A percentile compares a stretch with the other conserved stretches of the same genome.
Evolutionary conservation across 495 filamentous ascomycete species (phyloP).

Genomic region (Recurvomyces mirabilis): DNA sequence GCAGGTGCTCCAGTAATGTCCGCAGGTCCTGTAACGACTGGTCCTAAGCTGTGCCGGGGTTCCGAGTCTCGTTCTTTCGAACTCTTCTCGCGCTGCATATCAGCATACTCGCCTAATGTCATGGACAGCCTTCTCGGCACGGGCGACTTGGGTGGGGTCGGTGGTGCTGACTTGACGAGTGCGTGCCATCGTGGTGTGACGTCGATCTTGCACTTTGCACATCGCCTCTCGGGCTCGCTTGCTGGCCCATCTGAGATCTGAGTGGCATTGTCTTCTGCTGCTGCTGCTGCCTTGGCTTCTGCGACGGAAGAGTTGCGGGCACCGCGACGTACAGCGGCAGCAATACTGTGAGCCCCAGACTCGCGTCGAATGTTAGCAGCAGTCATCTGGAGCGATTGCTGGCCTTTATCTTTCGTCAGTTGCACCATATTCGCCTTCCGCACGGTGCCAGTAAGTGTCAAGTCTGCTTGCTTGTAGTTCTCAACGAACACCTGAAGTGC

Average conservation of each 20-base stretch:
- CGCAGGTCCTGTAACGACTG: too few relatives aligned
- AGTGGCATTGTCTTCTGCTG: constrained; percentile 18
- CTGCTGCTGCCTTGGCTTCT: constrained; percentile 22
- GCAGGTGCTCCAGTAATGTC: too few relatives aligned
- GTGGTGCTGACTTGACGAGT: constrained; percentile 6
- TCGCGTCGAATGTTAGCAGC: constrained; percentile 9
- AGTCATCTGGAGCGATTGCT: not conserved
- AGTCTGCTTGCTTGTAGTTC: constrained; percentile 90
- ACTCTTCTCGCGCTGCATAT: constrained; percentile 12
- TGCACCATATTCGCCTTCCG: constrained; percentile 69
- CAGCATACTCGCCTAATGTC: constrained; percentile 16
- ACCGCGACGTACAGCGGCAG: constrained; percentile 16
- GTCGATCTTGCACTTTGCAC: constrained; percentile 44
- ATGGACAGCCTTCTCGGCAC: constrained; percentile 15
- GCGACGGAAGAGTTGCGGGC: constrained; percentile 18
- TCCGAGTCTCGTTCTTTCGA: too few relatives aligned
- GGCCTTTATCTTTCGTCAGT: constrained; percentile 34
- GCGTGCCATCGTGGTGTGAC: constrained; percentile 52
- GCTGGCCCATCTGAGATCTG: constrained; percentile 17
- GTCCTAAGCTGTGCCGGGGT: too few relatives aligned
- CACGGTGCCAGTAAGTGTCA: constrained; percentile 77
- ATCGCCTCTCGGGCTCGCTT: constrained; percentile 22
- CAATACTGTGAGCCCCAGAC: constrained; percentile 16
- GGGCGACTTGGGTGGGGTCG: constrained; percentile 12
- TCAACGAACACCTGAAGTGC: constrained; percentile 76